Evolutionary conservation across 148 eudicot genomes (phyloP).

Genomic region (Fagopyrum esculentum): DNA sequence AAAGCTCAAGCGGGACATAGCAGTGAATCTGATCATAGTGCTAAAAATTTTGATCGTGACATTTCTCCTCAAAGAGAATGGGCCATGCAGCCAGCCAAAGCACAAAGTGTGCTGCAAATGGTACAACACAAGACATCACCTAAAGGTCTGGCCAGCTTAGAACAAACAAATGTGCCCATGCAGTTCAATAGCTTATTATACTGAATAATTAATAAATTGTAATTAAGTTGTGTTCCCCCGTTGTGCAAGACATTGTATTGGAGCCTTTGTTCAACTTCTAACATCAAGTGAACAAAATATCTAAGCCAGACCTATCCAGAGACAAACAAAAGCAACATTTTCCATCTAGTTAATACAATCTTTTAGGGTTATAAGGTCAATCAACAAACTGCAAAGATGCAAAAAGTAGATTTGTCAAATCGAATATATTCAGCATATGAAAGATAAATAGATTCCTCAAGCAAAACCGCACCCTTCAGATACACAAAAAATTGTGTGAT

Average conservation of each 20-base stretch:
- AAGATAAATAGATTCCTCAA: conserved; percentile 3
- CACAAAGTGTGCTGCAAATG: background rate
- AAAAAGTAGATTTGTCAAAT: background rate
- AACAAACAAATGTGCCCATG: background rate
- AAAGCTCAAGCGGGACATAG: background rate
- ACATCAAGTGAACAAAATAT: background rate
- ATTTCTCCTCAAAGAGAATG: background rate
- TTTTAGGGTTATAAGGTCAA: background rate
- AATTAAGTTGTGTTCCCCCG: background rate
- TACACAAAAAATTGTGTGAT: background rate
- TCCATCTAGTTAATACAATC: background rate
- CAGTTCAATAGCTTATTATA: background rate
- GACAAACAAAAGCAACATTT: background rate
- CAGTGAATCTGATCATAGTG: background rate
- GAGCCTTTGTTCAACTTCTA: too few species aligned
- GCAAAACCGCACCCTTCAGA: background rate
- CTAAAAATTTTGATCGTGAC: background rate
- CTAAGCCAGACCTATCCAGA: background rate
- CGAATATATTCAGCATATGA: background rate
- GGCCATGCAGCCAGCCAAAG: background rate
- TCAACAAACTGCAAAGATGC: background rate
- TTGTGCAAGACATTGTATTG: background rate
- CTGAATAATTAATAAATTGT: background rate
- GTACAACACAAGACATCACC: background rate
- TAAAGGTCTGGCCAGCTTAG: background rate